Conservation (phyloP, 164 flowering plant genomes). For the Macadamia integrifolia region DNA sequence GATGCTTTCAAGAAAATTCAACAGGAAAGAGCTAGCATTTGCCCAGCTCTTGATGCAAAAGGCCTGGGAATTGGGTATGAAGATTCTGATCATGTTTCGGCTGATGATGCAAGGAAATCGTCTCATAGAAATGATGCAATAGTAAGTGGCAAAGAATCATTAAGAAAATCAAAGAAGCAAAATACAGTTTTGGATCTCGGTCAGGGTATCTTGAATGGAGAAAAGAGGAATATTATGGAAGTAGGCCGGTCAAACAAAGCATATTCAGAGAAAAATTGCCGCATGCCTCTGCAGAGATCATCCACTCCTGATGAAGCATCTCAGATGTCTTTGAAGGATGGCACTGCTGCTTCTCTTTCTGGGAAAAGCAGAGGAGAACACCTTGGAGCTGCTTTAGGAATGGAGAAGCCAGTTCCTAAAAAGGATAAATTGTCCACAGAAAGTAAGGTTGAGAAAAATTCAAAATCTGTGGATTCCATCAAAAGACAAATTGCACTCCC, state of each 20-base stretch:
- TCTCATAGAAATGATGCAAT: conserved; percentile 19
- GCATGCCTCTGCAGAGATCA: conserved; percentile 14
- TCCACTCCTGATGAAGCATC: conserved; percentile 27
- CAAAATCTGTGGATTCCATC: conserved; percentile 32
- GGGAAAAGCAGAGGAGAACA: conserved; percentile 44
- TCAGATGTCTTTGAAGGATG: conserved; percentile 31
- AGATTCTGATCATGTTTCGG: conserved; percentile 12
- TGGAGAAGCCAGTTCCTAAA: conserved; percentile 32
- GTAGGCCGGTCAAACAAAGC: conserved; percentile 32
- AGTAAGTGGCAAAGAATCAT: conserved; percentile 23
- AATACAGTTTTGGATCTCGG: conserved; percentile 26
- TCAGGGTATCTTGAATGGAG: conserved; percentile 26
- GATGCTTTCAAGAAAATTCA: conserved; percentile 94
- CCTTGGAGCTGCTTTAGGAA: conserved; percentile 33
- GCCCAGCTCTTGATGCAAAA: conserved; percentile 22
- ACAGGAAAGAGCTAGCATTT: conserved; percentile 52
- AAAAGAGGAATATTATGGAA: conserved; percentile 33
- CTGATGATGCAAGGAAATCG: conserved; percentile 18
- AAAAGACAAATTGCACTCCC: conserved; percentile 30
- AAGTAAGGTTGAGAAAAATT: conserved; percentile 33
- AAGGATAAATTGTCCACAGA: conserved; percentile 41
- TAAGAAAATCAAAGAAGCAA: conserved; percentile 37
- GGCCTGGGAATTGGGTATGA: conserved; percentile 16
- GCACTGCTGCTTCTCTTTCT: conserved; percentile 20
- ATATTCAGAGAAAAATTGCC: conserved; percentile 19